phyloP scores from a whole-genome alignment of 768 basidiomycete genomes.

The Strobilomyces echinocephalus region DNA sequence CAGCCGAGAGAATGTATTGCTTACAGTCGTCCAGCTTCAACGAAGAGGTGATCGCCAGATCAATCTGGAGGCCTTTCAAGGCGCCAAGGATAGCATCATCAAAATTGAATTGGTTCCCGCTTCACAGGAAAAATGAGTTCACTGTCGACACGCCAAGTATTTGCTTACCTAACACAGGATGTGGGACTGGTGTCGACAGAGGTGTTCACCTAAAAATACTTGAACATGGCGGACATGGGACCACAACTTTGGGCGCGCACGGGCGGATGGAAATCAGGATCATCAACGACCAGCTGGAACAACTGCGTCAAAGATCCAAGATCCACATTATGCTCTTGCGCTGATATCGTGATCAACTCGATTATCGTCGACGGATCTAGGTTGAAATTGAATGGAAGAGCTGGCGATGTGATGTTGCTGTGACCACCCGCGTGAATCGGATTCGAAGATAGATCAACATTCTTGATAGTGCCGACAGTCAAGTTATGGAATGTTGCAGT shows the following conservation, averaged over 20 bases:
- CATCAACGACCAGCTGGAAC: conserved; percentile 49
- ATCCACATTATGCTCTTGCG: conserved; percentile 50
- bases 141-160: neutral
- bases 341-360: conserved; percentile 44
- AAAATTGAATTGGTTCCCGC: conserved; percentile 64
- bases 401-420: conserved; percentile 49
- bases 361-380: conserved; percentile 60
- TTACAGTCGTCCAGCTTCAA: conserved; percentile 66
- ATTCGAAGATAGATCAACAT: conserved; percentile 47
- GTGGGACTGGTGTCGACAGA: conserved; percentile 48
- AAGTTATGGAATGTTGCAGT: conserved; percentile 52
- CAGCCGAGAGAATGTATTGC: conserved; percentile 11
- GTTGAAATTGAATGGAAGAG: conserved; percentile 60
- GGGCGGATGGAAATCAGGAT: conserved; percentile 48
- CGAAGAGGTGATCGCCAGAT: conserved; percentile 48
- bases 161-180: conserved; percentile 53
- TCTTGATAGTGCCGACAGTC: conserved; percentile 54
- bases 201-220: conserved; percentile 43
- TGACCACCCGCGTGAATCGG: conserved; percentile 62
- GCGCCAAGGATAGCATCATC: conserved; percentile 58
- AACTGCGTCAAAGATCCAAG: conserved; percentile 55
- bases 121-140: conserved; percentile 23
- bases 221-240: neutral
- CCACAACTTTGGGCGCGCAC: conserved; percentile 29
- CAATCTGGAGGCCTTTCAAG: conserved; percentile 53